Evolutionary conservation across 495 filamentous ascomycete species (phyloP).

Genomic region (Penicillium macrosclerotiorum): DNA sequence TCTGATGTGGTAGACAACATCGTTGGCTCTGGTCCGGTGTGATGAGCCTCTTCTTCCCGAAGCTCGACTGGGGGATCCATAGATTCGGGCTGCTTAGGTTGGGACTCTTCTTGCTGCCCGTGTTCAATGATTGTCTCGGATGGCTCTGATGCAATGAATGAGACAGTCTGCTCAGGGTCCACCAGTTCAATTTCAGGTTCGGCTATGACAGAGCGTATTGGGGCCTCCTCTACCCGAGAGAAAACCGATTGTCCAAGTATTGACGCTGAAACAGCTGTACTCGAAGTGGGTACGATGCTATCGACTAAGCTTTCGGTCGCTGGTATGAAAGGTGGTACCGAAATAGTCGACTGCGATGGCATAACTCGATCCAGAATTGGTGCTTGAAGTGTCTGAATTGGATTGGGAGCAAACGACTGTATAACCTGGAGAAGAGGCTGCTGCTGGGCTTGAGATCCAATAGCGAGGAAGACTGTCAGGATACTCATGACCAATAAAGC

Average conservation of each 20-base stretch:
- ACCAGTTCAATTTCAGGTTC: too few species aligned
- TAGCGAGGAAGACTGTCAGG: slow-evolving; percentile 55
- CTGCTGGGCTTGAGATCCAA: slow-evolving; percentile 19
- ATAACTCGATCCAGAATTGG: too few species aligned
- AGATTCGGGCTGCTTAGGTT: too few species aligned
- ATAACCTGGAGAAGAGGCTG: slow-evolving; percentile 9
- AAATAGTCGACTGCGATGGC: slow-evolving; percentile 4
- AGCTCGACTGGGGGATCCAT: too few species aligned
- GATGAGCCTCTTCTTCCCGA: too few species aligned
- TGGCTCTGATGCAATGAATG: too few species aligned
- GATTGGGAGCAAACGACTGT: slow-evolving; percentile 18
- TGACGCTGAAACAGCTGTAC: neutral
- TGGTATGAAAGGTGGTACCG: neutral
- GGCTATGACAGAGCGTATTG: too few species aligned
- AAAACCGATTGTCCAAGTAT: neutral
- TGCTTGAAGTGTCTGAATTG: neutral
- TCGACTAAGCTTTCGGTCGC: neutral
- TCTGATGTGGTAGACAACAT: too few species aligned
- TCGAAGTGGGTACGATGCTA: neutral
- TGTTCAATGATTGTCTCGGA: too few species aligned
- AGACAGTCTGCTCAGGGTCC: neutral
- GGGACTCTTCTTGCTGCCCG: too few species aligned
- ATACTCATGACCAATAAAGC: slow-evolving; percentile 61
- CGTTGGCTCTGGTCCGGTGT: too few species aligned
- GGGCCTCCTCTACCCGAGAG: neutral